Percentiles rank a stretch among this genome's conserved stretches.
These are phyloP conservation scores for Aureobasidium namibiae DNA, from an alignment of 2,329 filamentous ascomycete species.

Conservation along the genomic window DNA sequence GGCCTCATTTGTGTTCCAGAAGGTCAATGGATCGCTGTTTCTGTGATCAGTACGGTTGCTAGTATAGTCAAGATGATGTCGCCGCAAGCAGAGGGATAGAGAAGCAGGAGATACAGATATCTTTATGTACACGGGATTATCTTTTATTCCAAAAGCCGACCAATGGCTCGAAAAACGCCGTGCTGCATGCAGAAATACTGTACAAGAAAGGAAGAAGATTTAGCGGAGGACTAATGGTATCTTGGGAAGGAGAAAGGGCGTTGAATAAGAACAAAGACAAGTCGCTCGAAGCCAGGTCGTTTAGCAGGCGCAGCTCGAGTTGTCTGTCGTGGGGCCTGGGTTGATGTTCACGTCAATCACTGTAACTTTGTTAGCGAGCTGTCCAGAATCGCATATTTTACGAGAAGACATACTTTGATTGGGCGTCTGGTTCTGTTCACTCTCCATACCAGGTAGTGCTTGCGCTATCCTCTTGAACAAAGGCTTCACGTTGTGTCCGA, in stretches of 20 bases:
- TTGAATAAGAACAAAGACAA: background rate
- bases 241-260: background rate
- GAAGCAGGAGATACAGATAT: background rate
- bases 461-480: constrained; percentile 98
- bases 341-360: constrained; percentile 18
- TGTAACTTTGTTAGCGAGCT: background rate
- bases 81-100: background rate
- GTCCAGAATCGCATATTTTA: background rate
- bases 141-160: constrained; percentile 1
- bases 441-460: constrained; percentile 95
- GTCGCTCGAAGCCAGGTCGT: background rate
- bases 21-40: no score
- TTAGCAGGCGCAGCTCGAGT: constrained; percentile 15
- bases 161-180: constrained; percentile 1
- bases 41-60: no score
- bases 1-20: no score
- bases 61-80: no score
- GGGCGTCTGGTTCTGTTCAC: constrained; percentile 68
- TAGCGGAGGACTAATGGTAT: background rate
- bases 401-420: constrained; percentile 61
- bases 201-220: constrained; percentile 1
- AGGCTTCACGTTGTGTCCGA: constrained; percentile 96
- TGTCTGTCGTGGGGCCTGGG: constrained; percentile 12
- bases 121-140: background rate
- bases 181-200: constrained; percentile 10